Conservation (phyloP, 164 flowering plant species). For the Vitis labrusca region DNA sequence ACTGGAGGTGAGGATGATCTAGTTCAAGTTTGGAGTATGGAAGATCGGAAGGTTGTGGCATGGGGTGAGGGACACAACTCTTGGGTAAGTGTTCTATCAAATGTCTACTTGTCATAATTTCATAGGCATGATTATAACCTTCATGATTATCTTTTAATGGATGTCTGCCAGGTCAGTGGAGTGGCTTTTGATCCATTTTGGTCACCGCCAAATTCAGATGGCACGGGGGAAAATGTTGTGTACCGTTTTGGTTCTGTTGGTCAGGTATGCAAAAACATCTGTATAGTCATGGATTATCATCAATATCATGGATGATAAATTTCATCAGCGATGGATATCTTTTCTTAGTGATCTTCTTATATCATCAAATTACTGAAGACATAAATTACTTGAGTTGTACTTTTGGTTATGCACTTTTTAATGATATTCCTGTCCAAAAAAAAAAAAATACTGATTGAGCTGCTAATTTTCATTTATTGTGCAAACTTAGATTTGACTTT, state of each 20-base stretch:
- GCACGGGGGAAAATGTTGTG: constrained; percentile 66
- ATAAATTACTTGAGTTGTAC: too few relatives aligned
- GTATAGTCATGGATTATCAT: not conserved
- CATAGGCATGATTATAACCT: not conserved
- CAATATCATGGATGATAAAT: too few relatives aligned
- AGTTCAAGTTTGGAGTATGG: constrained; percentile 99
- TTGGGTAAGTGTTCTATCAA: constrained; percentile 62
- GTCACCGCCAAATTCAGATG: constrained; percentile 86
- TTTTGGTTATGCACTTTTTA: too few relatives aligned
- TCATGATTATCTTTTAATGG: not conserved
- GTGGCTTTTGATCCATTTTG: constrained; percentile 97
- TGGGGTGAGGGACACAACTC: constrained; percentile 99
- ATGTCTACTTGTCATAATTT: constrained; percentile 3
- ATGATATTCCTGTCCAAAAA: too few relatives aligned
- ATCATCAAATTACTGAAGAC: too few relatives aligned
- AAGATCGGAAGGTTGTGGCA: constrained; percentile 91
- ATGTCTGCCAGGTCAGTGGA: constrained; percentile 84
- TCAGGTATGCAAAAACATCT: constrained; percentile 57
- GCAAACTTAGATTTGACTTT: not conserved
- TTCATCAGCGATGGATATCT: not conserved
- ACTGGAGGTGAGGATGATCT: constrained; percentile 99
- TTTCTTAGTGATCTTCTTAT: not conserved
- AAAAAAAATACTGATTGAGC: not conserved
- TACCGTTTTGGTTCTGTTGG: constrained; percentile 99
- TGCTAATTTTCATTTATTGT: not conserved